Evolutionary conservation across 768 basidiomycete genomes (phyloP), one percentile per base, ranked within the genome.

Genomic region (Termitomyces sp.): DNA sequence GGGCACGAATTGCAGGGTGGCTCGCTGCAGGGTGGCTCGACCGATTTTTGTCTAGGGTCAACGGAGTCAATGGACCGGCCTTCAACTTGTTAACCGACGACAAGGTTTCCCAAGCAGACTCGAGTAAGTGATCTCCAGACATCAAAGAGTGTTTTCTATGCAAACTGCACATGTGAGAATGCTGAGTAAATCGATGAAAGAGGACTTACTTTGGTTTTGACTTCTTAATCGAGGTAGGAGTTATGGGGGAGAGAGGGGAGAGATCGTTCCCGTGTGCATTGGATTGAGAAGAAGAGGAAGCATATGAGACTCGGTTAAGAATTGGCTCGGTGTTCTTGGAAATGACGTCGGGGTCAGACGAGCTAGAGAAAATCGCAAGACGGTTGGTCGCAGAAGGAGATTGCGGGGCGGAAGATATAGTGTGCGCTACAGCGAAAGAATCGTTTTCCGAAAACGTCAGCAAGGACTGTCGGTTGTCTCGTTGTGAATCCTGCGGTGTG

Each of bases 391-490:
- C 81, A 47, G 70, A 64, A 61, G 74, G 72, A 71, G 68, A 71
- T 67, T 67, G 78, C 56, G 68, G 74, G 61, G 75, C 63, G 58
- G 73, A 63, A 26, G 80, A 68, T 38, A 82, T 74, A 46, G 76
- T 75, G 47, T 77, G 76, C 20, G 81, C 40, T 41, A 54, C 77
- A 30, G 83, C 84, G 65, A 88, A 88, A 5, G 87, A 87, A 72
- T 88, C 86, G 7, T 74, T 59, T 64, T 88, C 87, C 10, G 84
- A 82, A 26, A 86, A 75, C 4, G 86, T 86, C 55, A 88, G 67
- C 57, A 88, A 71, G 2, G 87, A 87, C 43, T 80, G 77, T 44
- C 80, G 75, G 41, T 65, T 53, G 52, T 73, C 68, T 55, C 67
- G 67, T 28, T 70, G 78, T 55, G 72, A 73, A 64, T 87, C 85